phyloP scores from a whole-genome alignment of 1,284 basidiomycete species.

The Meripilus lineatus region DNA sequence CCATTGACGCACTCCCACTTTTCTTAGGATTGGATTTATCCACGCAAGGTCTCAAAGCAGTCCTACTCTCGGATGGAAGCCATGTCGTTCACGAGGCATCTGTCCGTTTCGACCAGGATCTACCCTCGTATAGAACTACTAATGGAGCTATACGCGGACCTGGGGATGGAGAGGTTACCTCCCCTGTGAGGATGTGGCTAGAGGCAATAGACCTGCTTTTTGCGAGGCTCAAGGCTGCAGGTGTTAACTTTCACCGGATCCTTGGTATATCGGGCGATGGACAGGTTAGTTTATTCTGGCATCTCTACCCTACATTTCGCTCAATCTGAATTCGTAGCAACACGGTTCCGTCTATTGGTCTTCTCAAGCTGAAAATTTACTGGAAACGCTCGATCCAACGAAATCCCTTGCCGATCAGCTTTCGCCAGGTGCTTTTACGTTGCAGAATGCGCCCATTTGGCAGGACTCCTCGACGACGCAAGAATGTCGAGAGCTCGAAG shows the following conservation, averaged over 20 bases:
- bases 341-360: constrained; percentile 92
- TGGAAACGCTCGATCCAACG: constrained; percentile 51
- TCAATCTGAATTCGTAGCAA: constrained; percentile 49
- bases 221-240: constrained; percentile 57
- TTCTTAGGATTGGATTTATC: constrained; percentile 88
- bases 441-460: constrained; percentile 80
- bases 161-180: constrained; percentile 67
- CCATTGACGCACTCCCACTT: constrained; percentile 33
- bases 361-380: constrained; percentile 42
- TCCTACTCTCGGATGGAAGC: constrained; percentile 59
- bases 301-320: not conserved
- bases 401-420: constrained; percentile 52
- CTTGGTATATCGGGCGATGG: constrained; percentile 70
- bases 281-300: constrained; percentile 41
- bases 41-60: constrained; percentile 83
- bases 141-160: constrained; percentile 71
- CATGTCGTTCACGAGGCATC: constrained; percentile 66
- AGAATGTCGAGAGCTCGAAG: constrained; percentile 72
- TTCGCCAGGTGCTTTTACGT: constrained; percentile 63
- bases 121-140: constrained; percentile 67
- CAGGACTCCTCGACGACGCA: constrained; percentile 83
- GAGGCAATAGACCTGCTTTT: constrained; percentile 81
- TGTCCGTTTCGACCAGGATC: constrained; percentile 79
- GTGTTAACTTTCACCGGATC: constrained; percentile 56
- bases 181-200: constrained; percentile 81